These are phyloP conservation scores for Suillus subalutaceus DNA, from an alignment of 768 basidiomycete genomes.

Conservation along the genomic window DNA sequence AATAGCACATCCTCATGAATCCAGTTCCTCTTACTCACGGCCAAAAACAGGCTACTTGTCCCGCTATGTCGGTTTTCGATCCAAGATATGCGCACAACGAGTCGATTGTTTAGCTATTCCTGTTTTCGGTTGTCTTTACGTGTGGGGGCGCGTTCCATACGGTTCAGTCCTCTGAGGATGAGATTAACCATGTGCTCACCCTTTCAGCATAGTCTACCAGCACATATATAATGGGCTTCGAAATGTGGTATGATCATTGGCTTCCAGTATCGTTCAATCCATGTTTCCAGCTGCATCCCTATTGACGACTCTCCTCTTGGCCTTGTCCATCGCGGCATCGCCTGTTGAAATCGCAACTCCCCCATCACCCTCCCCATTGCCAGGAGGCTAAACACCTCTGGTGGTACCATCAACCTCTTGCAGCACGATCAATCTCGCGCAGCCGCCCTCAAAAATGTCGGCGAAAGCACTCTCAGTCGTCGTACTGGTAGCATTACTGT, in stretches of 20 bases:
- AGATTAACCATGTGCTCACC: slow-evolving; percentile 19
- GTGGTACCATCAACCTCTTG: slow-evolving; percentile 48
- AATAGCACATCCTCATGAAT: background rate
- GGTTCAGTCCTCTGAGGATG: background rate
- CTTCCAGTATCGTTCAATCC: slow-evolving; percentile 19
- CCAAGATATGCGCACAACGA: background rate
- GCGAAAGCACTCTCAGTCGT: slow-evolving; percentile 22
- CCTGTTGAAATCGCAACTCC: slow-evolving; percentile 44
- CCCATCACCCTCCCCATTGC: slow-evolving; percentile 54
- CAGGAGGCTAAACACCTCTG: slow-evolving; percentile 54
- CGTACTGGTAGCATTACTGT: slow-evolving; percentile 36
- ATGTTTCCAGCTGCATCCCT: slow-evolving; percentile 45
- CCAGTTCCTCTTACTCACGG: background rate
- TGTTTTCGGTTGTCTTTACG: slow-evolving; percentile 1
- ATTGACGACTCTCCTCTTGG: slow-evolving; percentile 48
- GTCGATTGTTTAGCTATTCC: background rate
- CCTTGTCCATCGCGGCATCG: slow-evolving; percentile 47
- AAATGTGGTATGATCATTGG: slow-evolving; percentile 17
- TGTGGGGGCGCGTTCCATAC: slow-evolving; percentile 15
- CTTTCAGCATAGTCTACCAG: slow-evolving; percentile 1
- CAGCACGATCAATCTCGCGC: slow-evolving; percentile 55
- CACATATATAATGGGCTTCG: slow-evolving; percentile 24
- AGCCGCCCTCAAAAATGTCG: slow-evolving; percentile 42
- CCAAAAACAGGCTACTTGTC: background rate
- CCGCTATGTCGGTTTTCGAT: background rate